Evolutionary conservation across 2,329 filamentous ascomycete species (phyloP).

Genomic region (Aspergillus chevalieri): DNA sequence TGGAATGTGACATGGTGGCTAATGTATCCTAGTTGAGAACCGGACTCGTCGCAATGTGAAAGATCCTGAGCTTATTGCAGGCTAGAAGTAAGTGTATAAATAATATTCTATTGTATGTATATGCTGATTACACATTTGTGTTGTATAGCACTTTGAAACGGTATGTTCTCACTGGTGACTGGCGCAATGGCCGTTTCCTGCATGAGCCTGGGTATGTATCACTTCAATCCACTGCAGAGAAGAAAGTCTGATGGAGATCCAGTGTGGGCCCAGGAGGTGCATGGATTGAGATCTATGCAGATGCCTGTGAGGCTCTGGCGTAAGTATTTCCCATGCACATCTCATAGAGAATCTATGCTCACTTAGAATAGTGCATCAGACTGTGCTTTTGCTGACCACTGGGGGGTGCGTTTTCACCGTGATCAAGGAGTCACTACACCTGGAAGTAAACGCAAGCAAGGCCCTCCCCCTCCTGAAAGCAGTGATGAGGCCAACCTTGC

Average conservation of each 20-base stretch:
- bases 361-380: neutral
- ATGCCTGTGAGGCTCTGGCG: neutral
- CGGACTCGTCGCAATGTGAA: slow-evolving; percentile 3
- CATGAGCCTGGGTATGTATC: neutral
- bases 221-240: neutral
- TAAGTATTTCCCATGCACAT: neutral
- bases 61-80: neutral
- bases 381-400: neutral
- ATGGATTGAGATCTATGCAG: neutral
- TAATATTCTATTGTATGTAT: neutral
- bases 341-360: neutral
- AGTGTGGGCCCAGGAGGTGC: neutral
- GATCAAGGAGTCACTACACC: too few relatives aligned
- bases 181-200: neutral
- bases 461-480: too few relatives aligned
- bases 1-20: neutral
- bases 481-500: too few relatives aligned
- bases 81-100: neutral
- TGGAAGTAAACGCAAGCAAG: too few relatives aligned
- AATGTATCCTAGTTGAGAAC: neutral
- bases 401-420: too few relatives aligned
- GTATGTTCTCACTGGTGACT: neutral
- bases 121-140: neutral
- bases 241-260: neutral
- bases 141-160: neutral